Conservation (phyloP, 352 stramenopile species). For the Globisporangium spiculum region DNA sequence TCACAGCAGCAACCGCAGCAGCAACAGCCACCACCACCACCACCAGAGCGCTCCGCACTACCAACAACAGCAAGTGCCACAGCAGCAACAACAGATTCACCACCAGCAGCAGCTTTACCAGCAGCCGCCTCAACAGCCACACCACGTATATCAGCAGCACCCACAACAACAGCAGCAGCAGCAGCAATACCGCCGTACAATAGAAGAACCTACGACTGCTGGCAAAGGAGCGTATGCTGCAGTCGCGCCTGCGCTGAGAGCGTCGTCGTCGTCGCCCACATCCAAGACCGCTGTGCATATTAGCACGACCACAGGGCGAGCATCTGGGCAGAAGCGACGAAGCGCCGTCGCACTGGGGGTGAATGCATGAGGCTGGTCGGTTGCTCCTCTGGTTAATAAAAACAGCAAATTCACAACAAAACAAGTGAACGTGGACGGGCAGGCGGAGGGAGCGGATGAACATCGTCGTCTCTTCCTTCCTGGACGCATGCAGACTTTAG, state of each 20-base stretch:
- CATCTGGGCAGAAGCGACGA: conserved; percentile 74
- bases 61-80: conserved; percentile 7
- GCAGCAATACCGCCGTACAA: conserved; percentile 29
- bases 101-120: conserved; percentile 11
- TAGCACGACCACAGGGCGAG: conserved; percentile 32
- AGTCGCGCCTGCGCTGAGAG: background rate
- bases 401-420: conserved; percentile 15
- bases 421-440: background rate
- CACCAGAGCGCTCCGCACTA: conserved; percentile 31
- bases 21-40: conserved; percentile 20
- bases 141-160: conserved; percentile 14
- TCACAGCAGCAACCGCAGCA: conserved; percentile 8
- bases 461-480: background rate
- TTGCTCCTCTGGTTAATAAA: conserved; percentile 10
- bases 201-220: conserved; percentile 30
- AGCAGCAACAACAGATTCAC: conserved; percentile 8
- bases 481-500: conserved; percentile 7
- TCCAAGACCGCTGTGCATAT: conserved; percentile 35
- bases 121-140: conserved; percentile 3
- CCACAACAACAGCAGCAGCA: conserved; percentile 9
- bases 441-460: background rate
- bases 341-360: conserved; percentile 77
- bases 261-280: conserved; percentile 12
- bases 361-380: conserved; percentile 51
- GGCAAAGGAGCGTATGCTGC: conserved; percentile 15